These are phyloP conservation scores for Arthrobotrys sphaeroides DNA, from an alignment of 2,329 filamentous ascomycete species.

Conservation along the genomic window DNA sequence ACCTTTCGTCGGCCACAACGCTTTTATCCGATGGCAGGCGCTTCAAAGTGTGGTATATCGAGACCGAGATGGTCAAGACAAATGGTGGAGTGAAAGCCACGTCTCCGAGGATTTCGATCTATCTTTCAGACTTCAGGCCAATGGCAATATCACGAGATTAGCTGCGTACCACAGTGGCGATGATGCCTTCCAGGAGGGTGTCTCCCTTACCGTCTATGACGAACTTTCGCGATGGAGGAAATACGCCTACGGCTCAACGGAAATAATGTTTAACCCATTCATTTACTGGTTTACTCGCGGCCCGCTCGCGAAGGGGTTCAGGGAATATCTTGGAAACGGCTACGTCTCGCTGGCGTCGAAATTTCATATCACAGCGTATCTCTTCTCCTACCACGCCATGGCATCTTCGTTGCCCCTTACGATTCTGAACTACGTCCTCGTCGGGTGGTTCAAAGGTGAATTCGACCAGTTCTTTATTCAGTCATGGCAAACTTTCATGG, in stretches of 20 bases:
- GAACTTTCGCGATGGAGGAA: constrained; percentile 78
- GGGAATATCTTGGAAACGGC: constrained; percentile 67
- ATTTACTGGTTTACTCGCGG: constrained; percentile 70
- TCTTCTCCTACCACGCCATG: constrained; percentile 77
- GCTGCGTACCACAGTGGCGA: constrained; percentile 72
- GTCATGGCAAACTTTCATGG: constrained; percentile 72
- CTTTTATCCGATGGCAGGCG: constrained; percentile 75
- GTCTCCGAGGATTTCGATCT: constrained; percentile 84
- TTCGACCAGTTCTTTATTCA: constrained; percentile 75
- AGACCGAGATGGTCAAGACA: constrained; percentile 68
- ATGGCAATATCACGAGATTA: constrained; percentile 74
- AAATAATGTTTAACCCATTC: constrained; percentile 75
- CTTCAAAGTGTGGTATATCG: constrained; percentile 69
- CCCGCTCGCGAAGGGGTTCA: constrained; percentile 73
- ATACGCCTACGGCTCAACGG: constrained; percentile 68
- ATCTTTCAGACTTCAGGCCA: constrained; percentile 74
- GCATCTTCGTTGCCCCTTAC: constrained; percentile 74
- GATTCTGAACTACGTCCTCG: constrained; percentile 74
- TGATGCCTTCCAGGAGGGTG: constrained; percentile 75
- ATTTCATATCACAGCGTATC: constrained; percentile 75
- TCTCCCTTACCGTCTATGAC: constrained; percentile 77
- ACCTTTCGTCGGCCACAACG: constrained; percentile 81
- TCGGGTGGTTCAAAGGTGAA: constrained; percentile 75
- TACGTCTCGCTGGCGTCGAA: constrained; percentile 74
- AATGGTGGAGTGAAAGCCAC: constrained; percentile 78